Percentiles rank a stretch among this genome's conserved stretches.
These are phyloP conservation scores for Skeletonema marinoi DNA, from an alignment of 108 stramenopile species.

Conservation along the genomic window DNA sequence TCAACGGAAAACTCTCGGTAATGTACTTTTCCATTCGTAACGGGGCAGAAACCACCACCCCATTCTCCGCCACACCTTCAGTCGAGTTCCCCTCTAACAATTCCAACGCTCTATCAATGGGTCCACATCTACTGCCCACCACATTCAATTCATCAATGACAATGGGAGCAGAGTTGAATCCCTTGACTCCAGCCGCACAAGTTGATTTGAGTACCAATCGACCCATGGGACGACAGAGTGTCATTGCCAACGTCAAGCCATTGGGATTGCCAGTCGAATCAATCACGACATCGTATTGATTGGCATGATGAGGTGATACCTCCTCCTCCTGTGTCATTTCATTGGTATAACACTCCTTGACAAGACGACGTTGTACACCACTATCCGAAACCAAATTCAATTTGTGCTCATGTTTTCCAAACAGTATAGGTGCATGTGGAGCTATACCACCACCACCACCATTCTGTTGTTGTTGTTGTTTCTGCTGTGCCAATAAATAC, in stretches of 20 bases:
- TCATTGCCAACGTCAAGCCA: slow-evolving; percentile 57
- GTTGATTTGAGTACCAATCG: slow-evolving; percentile 74
- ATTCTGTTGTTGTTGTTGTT: neutral
- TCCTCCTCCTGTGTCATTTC: slow-evolving; percentile 26
- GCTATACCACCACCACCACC: neutral
- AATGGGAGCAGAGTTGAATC: slow-evolving; percentile 75
- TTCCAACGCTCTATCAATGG: slow-evolving; percentile 65
- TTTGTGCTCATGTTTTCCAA: slow-evolving; percentile 76
- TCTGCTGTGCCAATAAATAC: slow-evolving; percentile 10
- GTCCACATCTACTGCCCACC: slow-evolving; percentile 75
- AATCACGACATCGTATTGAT: slow-evolving; percentile 71
- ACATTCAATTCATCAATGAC: slow-evolving; percentile 81
- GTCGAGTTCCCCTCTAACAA: slow-evolving; percentile 38
- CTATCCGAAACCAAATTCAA: slow-evolving; percentile 60
- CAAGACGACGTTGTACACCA: slow-evolving; percentile 46
- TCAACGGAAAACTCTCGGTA: slow-evolving; percentile 67
- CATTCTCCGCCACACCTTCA: slow-evolving; percentile 5
- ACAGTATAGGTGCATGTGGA: slow-evolving; percentile 52
- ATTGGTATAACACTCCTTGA: slow-evolving; percentile 50
- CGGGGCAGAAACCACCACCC: slow-evolving; percentile 12
- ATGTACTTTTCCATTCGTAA: slow-evolving; percentile 64
- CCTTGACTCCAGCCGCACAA: slow-evolving; percentile 61
- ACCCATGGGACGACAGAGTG: slow-evolving; percentile 75
- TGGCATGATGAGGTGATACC: slow-evolving; percentile 41
- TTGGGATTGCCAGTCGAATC: slow-evolving; percentile 77